A percentile compares a stretch with the other conserved stretches of the same genome.
Conservation (phyloP, 2,329 filamentous ascomycete genomes). For the Apiospora phragmitis region DNA sequence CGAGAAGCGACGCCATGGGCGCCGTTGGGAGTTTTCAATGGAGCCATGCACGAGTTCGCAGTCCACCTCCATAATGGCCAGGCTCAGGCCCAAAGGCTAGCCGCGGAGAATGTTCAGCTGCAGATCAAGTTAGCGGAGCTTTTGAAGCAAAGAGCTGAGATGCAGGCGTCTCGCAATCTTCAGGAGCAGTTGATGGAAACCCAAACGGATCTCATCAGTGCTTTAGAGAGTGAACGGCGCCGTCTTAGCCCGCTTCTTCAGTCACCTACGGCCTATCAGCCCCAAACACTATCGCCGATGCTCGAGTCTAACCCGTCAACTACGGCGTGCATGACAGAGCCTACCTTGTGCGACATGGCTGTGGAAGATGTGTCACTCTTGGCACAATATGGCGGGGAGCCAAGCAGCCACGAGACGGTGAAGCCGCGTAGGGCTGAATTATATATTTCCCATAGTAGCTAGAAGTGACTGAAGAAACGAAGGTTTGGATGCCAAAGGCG, state of each 20-base stretch:
- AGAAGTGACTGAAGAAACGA: too few species aligned
- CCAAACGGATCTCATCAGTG: not conserved
- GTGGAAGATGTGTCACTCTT: not conserved
- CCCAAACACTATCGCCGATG: not conserved
- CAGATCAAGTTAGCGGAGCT: not conserved
- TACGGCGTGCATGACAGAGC: too few species aligned
- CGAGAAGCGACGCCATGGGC: not conserved
- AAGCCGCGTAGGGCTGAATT: not conserved
- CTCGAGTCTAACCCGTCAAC: not conserved
- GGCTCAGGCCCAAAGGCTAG: not conserved
- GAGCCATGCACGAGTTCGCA: not conserved
- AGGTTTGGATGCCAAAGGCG: too few species aligned
- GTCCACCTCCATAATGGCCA: not conserved
- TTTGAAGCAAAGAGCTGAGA: not conserved
- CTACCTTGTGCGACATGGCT: too few species aligned
- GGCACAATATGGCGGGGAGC: not conserved
- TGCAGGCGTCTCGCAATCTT: not conserved
- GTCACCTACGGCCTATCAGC: not conserved
- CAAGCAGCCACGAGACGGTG: not conserved
- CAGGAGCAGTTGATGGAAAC: not conserved
- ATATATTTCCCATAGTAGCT: too few species aligned
- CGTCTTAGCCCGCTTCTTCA: not conserved
- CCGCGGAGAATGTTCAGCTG: not conserved
- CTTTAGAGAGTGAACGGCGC: not conserved
- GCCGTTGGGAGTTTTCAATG: not conserved